Evolutionary conservation across 805 yeast species (phyloP).

Genomic region (Kodamaea jinghongensis): DNA sequence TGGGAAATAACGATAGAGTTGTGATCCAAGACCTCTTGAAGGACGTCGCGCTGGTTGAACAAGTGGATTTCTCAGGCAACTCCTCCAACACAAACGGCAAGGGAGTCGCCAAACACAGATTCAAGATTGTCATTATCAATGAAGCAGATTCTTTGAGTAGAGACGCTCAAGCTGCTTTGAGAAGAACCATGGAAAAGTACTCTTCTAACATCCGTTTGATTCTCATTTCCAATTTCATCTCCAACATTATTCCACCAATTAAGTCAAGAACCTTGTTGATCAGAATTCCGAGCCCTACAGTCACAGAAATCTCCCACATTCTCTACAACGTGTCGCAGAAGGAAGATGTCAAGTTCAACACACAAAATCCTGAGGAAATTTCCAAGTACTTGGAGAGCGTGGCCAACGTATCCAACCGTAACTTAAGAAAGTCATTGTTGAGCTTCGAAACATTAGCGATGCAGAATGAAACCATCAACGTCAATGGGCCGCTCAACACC

Average conservation of each 20-base stretch:
- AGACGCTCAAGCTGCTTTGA: constrained; percentile 93
- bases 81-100: constrained; percentile 21
- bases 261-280: constrained; percentile 86
- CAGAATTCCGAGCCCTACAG: constrained; percentile 81
- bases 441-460: constrained; percentile 79
- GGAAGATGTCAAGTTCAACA: constrained; percentile 50
- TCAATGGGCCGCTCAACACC: constrained; percentile 43
- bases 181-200: constrained; percentile 95
- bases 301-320: constrained; percentile 54
- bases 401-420: constrained; percentile 58
- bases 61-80: constrained; percentile 70
- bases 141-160: constrained; percentile 88
- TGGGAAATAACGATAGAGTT: constrained; percentile 93
- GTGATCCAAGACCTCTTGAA: constrained; percentile 92
- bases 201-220: constrained; percentile 83
- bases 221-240: constrained; percentile 82
- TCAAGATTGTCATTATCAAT: constrained; percentile 80
- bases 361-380: constrained; percentile 35
- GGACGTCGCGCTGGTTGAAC: constrained; percentile 93
- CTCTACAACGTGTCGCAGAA: constrained; percentile 53
- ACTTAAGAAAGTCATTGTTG: constrained; percentile 73
- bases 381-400: constrained; percentile 45
- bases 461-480: constrained; percentile 54
- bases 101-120: constrained; percentile 42
- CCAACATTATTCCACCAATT: constrained; percentile 90